phyloP scores from a whole-genome alignment of 208 protist genomes.

The Endotrypanum monterogeii region DNA sequence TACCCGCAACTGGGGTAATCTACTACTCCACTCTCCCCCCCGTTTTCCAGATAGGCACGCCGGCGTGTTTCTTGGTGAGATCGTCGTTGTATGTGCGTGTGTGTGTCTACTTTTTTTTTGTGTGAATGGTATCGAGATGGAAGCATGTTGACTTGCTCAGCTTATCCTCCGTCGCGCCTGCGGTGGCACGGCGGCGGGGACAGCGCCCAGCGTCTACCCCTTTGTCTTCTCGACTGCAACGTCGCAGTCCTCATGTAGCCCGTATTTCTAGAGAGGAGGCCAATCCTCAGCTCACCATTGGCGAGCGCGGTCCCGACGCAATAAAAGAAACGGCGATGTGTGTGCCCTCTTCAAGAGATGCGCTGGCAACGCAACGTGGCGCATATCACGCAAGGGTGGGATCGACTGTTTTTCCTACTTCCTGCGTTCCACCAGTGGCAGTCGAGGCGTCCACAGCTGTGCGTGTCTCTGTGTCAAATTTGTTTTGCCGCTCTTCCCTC shows the following conservation, averaged over 20 bases:
- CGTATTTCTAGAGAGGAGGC: background rate
- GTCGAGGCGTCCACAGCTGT: background rate
- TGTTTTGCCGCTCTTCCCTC: conserved; percentile 20
- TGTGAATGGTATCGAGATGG: conserved; percentile 20
- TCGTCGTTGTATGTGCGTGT: background rate
- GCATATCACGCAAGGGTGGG: background rate
- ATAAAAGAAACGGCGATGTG: background rate
- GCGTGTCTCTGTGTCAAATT: conserved; percentile 26
- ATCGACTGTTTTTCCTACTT: background rate
- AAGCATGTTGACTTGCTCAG: conserved; percentile 23
- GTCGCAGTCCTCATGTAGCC: background rate
- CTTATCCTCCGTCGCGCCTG: conserved; percentile 16
- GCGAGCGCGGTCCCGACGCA: background rate
- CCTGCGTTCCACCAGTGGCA: background rate
- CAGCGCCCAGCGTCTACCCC: no score
- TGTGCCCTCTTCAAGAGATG: background rate
- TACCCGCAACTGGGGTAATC: no score
- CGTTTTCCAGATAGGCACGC: background rate
- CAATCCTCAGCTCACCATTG: background rate
- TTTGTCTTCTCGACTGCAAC: background rate
- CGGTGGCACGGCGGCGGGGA: background rate
- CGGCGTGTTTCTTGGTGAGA: background rate
- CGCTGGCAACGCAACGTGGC: background rate
- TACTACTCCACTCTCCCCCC: background rate
- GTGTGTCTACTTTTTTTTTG: background rate